Evolutionary conservation across 306 rosid genomes (phyloP).

Genomic region (Acacia melanoxylon): DNA sequence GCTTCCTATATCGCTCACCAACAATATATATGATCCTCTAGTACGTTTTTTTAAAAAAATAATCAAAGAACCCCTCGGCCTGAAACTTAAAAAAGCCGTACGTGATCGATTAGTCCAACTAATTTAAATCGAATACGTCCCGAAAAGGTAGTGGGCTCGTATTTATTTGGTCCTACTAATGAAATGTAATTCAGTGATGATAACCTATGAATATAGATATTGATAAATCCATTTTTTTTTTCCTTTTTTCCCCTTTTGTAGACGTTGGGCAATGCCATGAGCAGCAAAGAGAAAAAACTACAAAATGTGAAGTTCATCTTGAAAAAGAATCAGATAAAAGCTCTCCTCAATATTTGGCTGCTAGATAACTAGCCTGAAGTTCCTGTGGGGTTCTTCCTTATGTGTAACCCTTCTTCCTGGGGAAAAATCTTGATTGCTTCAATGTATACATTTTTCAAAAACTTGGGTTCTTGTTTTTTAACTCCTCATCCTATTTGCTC

Average conservation of each 20-base stretch:
- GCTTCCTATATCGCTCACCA: neutral
- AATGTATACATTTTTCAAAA: neutral
- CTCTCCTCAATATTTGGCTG: neutral
- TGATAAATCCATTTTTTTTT: neutral
- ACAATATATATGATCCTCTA: neutral
- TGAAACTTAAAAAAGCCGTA: neutral
- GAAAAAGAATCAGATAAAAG: conserved; percentile 49
- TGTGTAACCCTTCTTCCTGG: too few species aligned
- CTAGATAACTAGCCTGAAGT: neutral
- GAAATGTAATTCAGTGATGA: neutral
- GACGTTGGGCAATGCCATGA: neutral
- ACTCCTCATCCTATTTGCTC: neutral
- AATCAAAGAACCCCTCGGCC: neutral
- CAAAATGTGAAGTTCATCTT: conserved; percentile 35
- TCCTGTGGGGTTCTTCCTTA: neutral
- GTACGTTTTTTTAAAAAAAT: neutral
- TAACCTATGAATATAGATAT: neutral
- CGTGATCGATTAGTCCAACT: neutral
- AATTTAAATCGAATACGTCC: neutral
- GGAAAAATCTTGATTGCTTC: too few species aligned
- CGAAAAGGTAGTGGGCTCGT: neutral
- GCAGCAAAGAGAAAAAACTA: neutral
- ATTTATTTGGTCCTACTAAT: neutral
- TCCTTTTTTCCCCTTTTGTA: neutral
- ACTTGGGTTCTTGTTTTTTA: neutral